phyloP scores from a whole-genome alignment of 331 rosid species.

The Pyrus hybrid region DNA sequence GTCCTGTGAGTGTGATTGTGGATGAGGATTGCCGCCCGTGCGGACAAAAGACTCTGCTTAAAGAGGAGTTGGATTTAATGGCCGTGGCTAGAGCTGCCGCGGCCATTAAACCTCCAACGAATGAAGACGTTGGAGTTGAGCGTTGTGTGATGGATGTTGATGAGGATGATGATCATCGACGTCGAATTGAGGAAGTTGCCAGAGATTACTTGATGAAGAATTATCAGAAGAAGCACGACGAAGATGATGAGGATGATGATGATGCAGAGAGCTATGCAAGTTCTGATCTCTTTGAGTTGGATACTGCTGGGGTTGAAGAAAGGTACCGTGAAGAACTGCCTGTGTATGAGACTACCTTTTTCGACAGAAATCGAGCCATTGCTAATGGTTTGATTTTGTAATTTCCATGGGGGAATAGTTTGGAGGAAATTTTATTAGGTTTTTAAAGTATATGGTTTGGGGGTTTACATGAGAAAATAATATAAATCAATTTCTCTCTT shows the following conservation, averaged over 20 bases:
- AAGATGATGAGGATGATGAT: slow-evolving; percentile 39
- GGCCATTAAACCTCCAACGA: not conserved
- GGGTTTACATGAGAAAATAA: slow-evolving; percentile 52
- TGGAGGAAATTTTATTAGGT: slow-evolving; percentile 20
- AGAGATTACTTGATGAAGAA: slow-evolving; percentile 42
- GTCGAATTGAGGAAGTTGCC: slow-evolving; percentile 51
- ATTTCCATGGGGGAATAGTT: slow-evolving; percentile 19
- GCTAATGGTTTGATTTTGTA: slow-evolving; percentile 71
- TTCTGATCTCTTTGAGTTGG: slow-evolving; percentile 96
- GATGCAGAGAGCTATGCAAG: slow-evolving; percentile 78
- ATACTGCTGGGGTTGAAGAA: slow-evolving; percentile 77
- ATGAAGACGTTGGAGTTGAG: slow-evolving; percentile 7
- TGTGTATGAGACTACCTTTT: slow-evolving; percentile 88
- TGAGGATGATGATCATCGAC: slow-evolving; percentile 12
- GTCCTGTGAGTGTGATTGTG: slow-evolving; percentile 76
- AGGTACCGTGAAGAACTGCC: slow-evolving; percentile 93
- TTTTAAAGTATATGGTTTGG: slow-evolving; percentile 34
- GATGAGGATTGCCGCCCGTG: slow-evolving; percentile 83
- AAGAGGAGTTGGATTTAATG: slow-evolving; percentile 19
- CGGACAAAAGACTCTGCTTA: slow-evolving; percentile 51
- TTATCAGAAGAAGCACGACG: slow-evolving; percentile 46
- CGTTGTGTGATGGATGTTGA: slow-evolving; percentile 49
- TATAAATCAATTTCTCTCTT: slow-evolving; percentile 31
- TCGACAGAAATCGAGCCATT: slow-evolving; percentile 68
- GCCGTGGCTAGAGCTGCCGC: not conserved